Evolutionary conservation across 1,284 basidiomycete species (phyloP), one percentile per base, ranked within the genome.

Genomic region (Ganoderma lucidum): DNA sequence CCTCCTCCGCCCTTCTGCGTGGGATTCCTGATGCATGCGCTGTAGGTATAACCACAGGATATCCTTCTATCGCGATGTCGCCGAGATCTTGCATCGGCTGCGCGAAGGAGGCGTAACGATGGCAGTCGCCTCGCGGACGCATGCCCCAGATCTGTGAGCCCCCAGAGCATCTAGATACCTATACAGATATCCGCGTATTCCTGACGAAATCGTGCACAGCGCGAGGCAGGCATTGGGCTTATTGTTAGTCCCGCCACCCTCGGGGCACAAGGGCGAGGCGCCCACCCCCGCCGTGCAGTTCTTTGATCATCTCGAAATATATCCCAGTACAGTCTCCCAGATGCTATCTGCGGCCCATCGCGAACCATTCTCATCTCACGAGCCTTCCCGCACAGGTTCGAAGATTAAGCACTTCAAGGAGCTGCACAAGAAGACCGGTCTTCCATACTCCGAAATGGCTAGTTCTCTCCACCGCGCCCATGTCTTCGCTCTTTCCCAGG

Each of bases 361-460:
- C 58, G 35, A 23, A 59, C 19, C 37, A 1, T 5, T 37, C 35
- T 15, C 39, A 23, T 42, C 39, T 35, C 35, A 32, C 28, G 51
- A 51, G 64, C 55, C 48, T 60, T 61, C 39, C 48, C 48, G 67
- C 60, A 15, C 70, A 91, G 92, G 90, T n/a, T 94, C 93, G 17
- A 96, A 96, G 80, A 81, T 95, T 23, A 84, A 84, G 6, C 96
- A 97, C 76, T 97, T 97, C 83, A 89, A 87, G 78, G 84, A 87
- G 66, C 78, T 96, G 59, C 92, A 94, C 78, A 82, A 90, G 71
- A 88, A 89, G 75, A 97, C 95, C 0, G 92, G 91, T 0, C 89
- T 97, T 63, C 89, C 94, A 0, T 96, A 95, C 76, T 86, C 88
- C 4, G 91, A 96, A 74, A 96, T 96, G 95, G 93, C 93, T 63